Evolutionary conservation across 805 yeast genomes (phyloP), one percentile per base, ranked within the genome.

Genomic region (Suhomyces emberorum): DNA sequence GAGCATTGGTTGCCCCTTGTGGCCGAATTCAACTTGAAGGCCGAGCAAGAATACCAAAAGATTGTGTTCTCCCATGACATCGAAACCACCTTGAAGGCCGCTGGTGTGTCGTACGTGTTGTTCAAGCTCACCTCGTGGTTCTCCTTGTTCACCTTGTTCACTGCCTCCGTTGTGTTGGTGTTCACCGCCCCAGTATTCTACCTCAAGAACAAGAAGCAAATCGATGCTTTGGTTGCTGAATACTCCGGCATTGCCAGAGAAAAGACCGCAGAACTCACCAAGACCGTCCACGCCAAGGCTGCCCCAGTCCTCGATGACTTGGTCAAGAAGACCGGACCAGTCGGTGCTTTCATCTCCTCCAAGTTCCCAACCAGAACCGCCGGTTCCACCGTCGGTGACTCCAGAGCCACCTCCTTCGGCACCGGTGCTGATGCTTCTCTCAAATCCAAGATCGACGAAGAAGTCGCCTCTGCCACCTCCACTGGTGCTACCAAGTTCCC

Each of bases 161-260:
- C 83, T 48, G 57, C 76, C 33, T 59, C 77, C 29, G 79, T 81
- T 32, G 60, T 85, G 32, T 55, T 70, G 15, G 72, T 83, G 11
- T 91, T 91, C 74, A 63, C 95, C 29, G 67, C 76, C 30, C 98
- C 98, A 41, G 76, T 74, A 19, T 54, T 83, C 44, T 91, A 89
- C 72, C 65, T 76, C 51, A 72, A 73, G 48, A 79, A 84, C 76
- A 81, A 87, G 73, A 72, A 72, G 54, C 82, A 85, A 69, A 83
- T 89, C 54, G 88, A 84, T 64, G 76, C 75, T 32, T 73, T 77
- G 29, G 73, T 79, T 28, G 72, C 70, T 35, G 59, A 67, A 43
- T 55, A 52, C 53, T 45, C 71, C 43, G 55, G 56, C 47, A 29
- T 73, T 23, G 79, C 78, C 32, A 72, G 70, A 51, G 72, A 65